These are phyloP conservation scores for Erythrophleum ivorense DNA, from an alignment of 331 rosid genomes.

Conservation along the genomic window DNA sequence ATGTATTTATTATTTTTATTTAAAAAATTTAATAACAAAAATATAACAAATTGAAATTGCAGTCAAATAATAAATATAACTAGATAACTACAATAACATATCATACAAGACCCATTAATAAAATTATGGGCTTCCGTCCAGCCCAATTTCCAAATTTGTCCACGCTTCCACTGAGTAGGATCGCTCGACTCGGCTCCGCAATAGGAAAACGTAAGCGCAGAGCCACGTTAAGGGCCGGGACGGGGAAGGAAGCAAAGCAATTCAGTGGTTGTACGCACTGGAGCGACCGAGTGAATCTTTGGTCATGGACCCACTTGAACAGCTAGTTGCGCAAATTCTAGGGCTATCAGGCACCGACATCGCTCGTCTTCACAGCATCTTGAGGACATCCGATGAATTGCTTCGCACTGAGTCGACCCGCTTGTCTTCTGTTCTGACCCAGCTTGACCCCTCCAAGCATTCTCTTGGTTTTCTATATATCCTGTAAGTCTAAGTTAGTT, in stretches of 20 bases:
- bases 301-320: conserved; percentile 65
- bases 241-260: background rate
- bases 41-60: too few species aligned
- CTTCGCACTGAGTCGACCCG: conserved; percentile 66
- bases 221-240: background rate
- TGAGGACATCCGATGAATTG: conserved; percentile 72
- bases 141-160: background rate
- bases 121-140: background rate
- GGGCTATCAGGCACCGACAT: conserved; percentile 73
- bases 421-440: conserved; percentile 56
- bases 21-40: too few species aligned
- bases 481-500: conserved; percentile 47
- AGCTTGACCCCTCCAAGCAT: conserved; percentile 72
- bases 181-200: background rate
- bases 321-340: conserved; percentile 72
- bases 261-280: background rate
- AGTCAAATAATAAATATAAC: too few species aligned
- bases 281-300: background rate
- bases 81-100: too few species aligned
- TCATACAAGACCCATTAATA: too few species aligned
- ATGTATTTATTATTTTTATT: too few species aligned
- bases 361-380: conserved; percentile 64
- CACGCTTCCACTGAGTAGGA: background rate
- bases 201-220: background rate
- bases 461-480: conserved; percentile 84